These are phyloP conservation scores for Claviceps citrina DNA, from an alignment of 2,329 filamentous ascomycete genomes.

Conservation along the genomic window DNA sequence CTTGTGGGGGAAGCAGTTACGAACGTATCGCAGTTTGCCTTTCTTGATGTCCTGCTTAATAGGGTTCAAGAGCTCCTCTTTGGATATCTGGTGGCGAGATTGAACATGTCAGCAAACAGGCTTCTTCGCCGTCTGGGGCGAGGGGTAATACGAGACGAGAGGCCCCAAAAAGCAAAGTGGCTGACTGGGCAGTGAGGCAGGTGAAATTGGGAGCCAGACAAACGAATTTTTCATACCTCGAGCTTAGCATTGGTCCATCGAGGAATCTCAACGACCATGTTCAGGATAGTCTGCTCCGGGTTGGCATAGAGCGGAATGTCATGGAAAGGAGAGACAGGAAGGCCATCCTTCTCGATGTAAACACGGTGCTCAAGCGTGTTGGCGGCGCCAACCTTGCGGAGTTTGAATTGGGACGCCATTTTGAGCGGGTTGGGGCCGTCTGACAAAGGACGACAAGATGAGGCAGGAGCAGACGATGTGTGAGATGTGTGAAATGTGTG, in stretches of 20 bases:
- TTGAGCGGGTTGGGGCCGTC: conserved; percentile 11
- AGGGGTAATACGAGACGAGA: not conserved
- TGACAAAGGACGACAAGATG: conserved; percentile 8
- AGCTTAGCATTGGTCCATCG: conserved; percentile 99
- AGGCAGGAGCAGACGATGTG: too few relatives aligned
- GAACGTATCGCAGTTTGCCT: conserved; percentile 97
- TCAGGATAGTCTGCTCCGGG: conserved; percentile 83
- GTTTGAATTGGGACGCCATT: conserved; percentile 53
- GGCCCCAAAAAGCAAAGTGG: not conserved
- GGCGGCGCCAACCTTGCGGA: conserved; percentile 76
- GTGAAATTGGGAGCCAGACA: not conserved
- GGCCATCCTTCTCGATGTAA: conserved; percentile 95
- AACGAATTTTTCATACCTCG: conserved; percentile 49
- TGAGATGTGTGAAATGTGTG: too few relatives aligned
- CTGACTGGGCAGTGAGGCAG: not conserved
- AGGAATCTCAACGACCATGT: conserved; percentile 99
- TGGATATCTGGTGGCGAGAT: conserved; percentile 61
- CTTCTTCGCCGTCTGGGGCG: not conserved
- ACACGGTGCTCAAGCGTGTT: conserved; percentile 95
- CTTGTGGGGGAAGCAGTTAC: conserved; percentile 99
- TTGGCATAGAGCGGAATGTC: conserved; percentile 98
- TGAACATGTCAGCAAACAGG: conserved; percentile 11
- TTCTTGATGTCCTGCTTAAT: conserved; percentile 99
- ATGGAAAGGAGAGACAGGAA: conserved; percentile 89
- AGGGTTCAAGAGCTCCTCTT: conserved; percentile 94